Percentiles rank a stretch among this genome's conserved stretches.
Evolutionary conservation across 129 eudicot species (phyloP).

Genomic region (Solidago caesia): DNA sequence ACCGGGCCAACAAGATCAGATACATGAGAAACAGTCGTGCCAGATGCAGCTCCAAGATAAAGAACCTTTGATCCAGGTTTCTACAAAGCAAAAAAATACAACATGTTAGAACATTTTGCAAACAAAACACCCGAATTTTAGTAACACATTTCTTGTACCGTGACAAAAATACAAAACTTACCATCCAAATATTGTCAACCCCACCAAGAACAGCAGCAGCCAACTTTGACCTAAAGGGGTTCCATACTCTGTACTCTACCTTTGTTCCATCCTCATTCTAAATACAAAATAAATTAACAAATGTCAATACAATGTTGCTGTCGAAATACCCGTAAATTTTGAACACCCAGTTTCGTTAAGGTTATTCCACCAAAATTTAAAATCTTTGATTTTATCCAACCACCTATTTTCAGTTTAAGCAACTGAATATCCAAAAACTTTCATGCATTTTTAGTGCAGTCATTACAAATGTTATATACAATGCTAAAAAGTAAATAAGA

Average conservation of each 20-base stretch:
- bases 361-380: too few relatives aligned
- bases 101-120: not conserved
- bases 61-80: constrained; percentile 88
- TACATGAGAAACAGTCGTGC: constrained; percentile 93
- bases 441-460: too few relatives aligned
- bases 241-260: constrained; percentile 94
- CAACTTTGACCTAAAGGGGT: constrained; percentile 82
- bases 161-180: constrained; percentile 23
- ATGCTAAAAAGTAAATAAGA: too few relatives aligned
- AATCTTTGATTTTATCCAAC: too few relatives aligned
- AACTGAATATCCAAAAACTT: too few relatives aligned
- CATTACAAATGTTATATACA: too few relatives aligned
- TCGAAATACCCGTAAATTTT: too few relatives aligned
- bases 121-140: not conserved
- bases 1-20: constrained; percentile 98
- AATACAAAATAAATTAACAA: not conserved
- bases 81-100: constrained; percentile 23
- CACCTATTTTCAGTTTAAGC: too few relatives aligned
- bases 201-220: constrained; percentile 97
- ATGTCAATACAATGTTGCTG: too few relatives aligned
- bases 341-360: too few relatives aligned
- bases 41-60: constrained; percentile 97
- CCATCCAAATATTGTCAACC: constrained; percentile 93
- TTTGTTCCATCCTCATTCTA: constrained; percentile 94
- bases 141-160: not conserved